Evolutionary conservation across 495 filamentous ascomycete species (phyloP).

Genomic region (Lasiosphaeriaceae sp.): DNA sequence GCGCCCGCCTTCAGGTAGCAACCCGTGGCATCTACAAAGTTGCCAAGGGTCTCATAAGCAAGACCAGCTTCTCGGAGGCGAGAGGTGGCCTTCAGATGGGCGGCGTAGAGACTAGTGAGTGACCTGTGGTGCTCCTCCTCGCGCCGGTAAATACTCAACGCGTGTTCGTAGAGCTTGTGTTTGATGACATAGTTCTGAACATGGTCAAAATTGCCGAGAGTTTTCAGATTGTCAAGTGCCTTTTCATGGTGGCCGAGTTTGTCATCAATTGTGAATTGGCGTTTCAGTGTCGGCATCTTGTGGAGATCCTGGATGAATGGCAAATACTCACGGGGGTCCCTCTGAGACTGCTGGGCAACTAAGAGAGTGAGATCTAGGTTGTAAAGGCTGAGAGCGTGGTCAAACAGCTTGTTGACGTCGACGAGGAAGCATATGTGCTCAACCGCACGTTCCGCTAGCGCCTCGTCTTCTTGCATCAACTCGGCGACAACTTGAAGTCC

Average conservation of each 20-base stretch:
- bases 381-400: conserved; percentile 85
- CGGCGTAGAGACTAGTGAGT: conserved; percentile 73
- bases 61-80: conserved; percentile 78
- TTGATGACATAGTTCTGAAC: conserved; percentile 68
- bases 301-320: conserved; percentile 89
- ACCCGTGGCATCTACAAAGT: conserved; percentile 66
- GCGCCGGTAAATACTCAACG: conserved; percentile 81
- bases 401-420: conserved; percentile 89
- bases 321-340: conserved; percentile 92
- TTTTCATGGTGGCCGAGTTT: conserved; percentile 71
- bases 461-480: conserved; percentile 62
- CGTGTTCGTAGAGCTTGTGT: conserved; percentile 72
- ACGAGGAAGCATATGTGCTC: conserved; percentile 97
- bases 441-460: conserved; percentile 75
- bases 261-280: conserved; percentile 83
- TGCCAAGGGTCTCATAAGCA: conserved; percentile 81
- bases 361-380: conserved; percentile 84
- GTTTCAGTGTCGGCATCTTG: conserved; percentile 60
- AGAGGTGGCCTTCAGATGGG: conserved; percentile 67
- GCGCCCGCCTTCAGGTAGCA: conserved; percentile 74
- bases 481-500: conserved; percentile 74
- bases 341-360: conserved; percentile 93
- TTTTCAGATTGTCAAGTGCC: conserved; percentile 71
- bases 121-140: conserved; percentile 51
- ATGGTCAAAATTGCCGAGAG: conserved; percentile 64